phyloP scores from a whole-genome alignment of 164 flowering plant genomes.

The Chloranthus sessilifolius region DNA sequence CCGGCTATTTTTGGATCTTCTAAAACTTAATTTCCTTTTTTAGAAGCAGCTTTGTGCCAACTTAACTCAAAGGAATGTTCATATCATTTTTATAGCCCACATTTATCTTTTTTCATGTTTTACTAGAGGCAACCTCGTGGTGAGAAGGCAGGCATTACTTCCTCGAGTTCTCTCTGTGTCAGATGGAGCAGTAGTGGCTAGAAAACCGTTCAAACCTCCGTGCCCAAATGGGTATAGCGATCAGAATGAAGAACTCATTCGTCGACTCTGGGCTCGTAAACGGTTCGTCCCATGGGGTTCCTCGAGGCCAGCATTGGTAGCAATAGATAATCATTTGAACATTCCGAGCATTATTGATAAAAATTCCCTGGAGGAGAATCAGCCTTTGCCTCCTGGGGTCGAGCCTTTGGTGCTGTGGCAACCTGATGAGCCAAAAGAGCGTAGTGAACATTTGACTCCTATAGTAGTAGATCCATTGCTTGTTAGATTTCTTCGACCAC shows the following conservation, averaged over 20 bases:
- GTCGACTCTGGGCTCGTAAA: slow-evolving; percentile 81
- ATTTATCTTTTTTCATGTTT: slow-evolving; percentile 2
- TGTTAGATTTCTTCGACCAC: slow-evolving; percentile 89
- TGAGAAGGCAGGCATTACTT: slow-evolving; percentile 71
- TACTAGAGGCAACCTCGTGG: slow-evolving; percentile 82
- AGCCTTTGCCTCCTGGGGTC: slow-evolving; percentile 63
- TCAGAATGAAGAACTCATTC: slow-evolving; percentile 52
- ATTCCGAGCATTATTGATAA: slow-evolving; percentile 23
- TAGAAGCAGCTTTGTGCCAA: neutral
- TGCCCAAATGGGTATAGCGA: slow-evolving; percentile 46
- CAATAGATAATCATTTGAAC: slow-evolving; percentile 34
- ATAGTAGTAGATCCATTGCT: slow-evolving; percentile 81
- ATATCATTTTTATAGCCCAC: too few relatives aligned
- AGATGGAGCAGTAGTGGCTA: slow-evolving; percentile 74
- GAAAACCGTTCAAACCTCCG: slow-evolving; percentile 95
- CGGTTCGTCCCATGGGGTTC: slow-evolving; percentile 98
- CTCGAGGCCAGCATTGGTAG: slow-evolving; percentile 46
- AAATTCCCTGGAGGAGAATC: slow-evolving; percentile 43
- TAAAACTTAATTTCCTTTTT: neutral
- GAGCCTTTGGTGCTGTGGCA: slow-evolving; percentile 94
- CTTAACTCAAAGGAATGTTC: too few relatives aligned
- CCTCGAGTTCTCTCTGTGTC: slow-evolving; percentile 83
- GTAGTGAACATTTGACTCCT: slow-evolving; percentile 15
- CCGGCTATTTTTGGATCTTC: neutral
- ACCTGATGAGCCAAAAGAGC: slow-evolving; percentile 53